Base-by-base conservation (phyloP, 2,329 filamentous ascomycete species). In the Helminthosporium solani region DNA sequence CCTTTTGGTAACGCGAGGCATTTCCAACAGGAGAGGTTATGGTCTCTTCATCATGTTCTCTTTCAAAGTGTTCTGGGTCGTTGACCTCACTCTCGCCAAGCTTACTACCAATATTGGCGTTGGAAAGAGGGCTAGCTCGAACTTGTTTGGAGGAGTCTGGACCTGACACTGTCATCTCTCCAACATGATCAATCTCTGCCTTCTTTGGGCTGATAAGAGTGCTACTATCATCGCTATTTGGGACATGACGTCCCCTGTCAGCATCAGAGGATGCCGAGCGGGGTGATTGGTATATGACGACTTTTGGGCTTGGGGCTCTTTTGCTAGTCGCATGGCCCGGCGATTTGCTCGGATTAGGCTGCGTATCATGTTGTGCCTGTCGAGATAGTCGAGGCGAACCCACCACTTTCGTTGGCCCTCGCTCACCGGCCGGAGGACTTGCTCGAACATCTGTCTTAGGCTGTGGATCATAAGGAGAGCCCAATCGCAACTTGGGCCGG, bases 381-480 rank as follows among this genome's bases (percentile, higher is more conserved):
- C 18, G 12, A 7, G 28, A 7, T 12, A 8, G 7, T n/a, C 14
- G 7, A 15, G 39, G 39, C 12, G 28, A 33, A 19, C 14, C 28
- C 7, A 35, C 9, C n/a, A 14, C 31, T 16, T 31, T 31, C 5
- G 28, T n/a, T 31, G 28, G 28, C 28, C 3, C 6, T n/a, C 5
- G 3, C 14, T 12, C 7, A 12, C 5, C 14, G 14, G 5, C 7
- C 14, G 14, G 14, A 31, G 12, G 12, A 12, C 7, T 4, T 14
- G 7, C 12, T 14, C 3, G 28, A 31, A 14, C 28, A 7, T 8
- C 19, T 19, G 21, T 25, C 14, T 14, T 27, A 6, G 39, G 8
- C n/a, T 15, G 30, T 9, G 40, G 31, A 8, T 34, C 30, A 30
- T 35, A 42, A 7, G 40, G 40, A 18, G 40, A 42, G 23, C 19